Conservation (phyloP, 495 filamentous ascomycete genomes). For the Trichoderma reesei region DNA sequence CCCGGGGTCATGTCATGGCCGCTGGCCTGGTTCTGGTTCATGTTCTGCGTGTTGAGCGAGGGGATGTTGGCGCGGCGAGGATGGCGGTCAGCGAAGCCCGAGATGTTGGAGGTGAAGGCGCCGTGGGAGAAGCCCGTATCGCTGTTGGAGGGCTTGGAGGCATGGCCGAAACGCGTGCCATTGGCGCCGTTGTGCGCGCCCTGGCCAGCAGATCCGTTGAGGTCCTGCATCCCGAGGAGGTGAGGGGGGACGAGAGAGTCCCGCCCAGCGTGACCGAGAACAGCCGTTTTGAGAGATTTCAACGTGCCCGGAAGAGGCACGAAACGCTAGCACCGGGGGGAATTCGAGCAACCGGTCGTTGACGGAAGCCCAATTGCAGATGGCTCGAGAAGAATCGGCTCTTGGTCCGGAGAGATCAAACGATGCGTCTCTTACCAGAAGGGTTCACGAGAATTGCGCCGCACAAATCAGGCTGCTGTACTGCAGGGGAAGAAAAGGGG, state of each 20-base stretch:
- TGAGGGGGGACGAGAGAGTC: constrained; percentile 70
- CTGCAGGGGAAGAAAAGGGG: background rate
- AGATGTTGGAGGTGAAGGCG: constrained; percentile 73
- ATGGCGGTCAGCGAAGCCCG: constrained; percentile 74
- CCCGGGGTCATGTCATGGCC: constrained; percentile 76
- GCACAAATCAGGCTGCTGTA: background rate
- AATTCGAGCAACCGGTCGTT: background rate
- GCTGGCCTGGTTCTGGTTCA: constrained; percentile 37
- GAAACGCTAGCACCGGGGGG: constrained; percentile 13
- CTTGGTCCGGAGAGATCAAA: background rate
- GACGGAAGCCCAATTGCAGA: background rate
- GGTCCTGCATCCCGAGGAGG: constrained; percentile 81
- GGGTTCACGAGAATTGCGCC: constrained; percentile 1
- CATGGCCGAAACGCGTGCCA: constrained; percentile 50
- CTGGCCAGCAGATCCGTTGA: constrained; percentile 46
- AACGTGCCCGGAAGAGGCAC: constrained; percentile 45
- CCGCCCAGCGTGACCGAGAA: constrained; percentile 55
- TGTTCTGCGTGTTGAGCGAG: constrained; percentile 74
- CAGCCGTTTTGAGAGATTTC: constrained; percentile 59
- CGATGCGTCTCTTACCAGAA: background rate
- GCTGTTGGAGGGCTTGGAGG: constrained; percentile 65
- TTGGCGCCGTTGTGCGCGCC: constrained; percentile 45
- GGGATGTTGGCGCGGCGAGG: constrained; percentile 77
- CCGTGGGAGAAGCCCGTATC: constrained; percentile 87
- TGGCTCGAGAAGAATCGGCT: background rate